Base-by-base conservation (phyloP, 2,329 filamentous ascomycete genomes). In the Trichoderma gracile region DNA sequence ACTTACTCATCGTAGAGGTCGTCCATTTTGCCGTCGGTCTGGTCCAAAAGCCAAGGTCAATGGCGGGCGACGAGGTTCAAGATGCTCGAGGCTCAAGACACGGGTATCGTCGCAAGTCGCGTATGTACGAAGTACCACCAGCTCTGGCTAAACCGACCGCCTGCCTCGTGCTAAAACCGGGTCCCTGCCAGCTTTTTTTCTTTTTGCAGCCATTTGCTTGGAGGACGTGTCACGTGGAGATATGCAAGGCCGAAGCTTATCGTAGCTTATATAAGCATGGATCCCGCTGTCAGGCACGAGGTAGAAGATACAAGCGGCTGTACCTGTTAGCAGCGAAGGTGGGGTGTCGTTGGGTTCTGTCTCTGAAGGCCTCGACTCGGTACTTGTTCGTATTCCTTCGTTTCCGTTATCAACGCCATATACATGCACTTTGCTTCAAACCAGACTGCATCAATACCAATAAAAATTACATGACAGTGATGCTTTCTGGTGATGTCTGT, bases 1-100 rank as follows among this genome's bases (percentile, higher is more conserved):
- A 38, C 80, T 68, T 81, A 96, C 92, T 98, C 94, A 81, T 98
- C 94, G 77, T 98, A 97, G 72, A 97, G 88, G 79, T 97, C 93
- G 82, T 97, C 93, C 93, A 97, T 95, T 72, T 72, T 76, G 69
- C 62, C 66, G 66, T 69, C 68, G 63, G 63, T 69, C 52, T 56
- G 64, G 30, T 57, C 49, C 33, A 59, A 56, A 46, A 65, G 45
- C 46, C 38, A 63, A 45, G 60, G 65, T 64, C 63, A 69, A 68
- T 73, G 66, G 71, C 67, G 65, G 65, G 65, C 66, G 67, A 65
- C 67, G 62, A 65, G 38, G 38, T 12, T 54, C 27, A 45, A 62
- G 38, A 54, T 54, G 58, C 57, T 38, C 33, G 33, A 38, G 33
- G 33, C 33, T 64, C 33, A 63, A 63, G 68, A 57, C 62, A 62